Evolutionary conservation across 352 stramenopile genomes (phyloP), one percentile per base, ranked within the genome.

Genomic region (Phytophthora podocarpi): DNA sequence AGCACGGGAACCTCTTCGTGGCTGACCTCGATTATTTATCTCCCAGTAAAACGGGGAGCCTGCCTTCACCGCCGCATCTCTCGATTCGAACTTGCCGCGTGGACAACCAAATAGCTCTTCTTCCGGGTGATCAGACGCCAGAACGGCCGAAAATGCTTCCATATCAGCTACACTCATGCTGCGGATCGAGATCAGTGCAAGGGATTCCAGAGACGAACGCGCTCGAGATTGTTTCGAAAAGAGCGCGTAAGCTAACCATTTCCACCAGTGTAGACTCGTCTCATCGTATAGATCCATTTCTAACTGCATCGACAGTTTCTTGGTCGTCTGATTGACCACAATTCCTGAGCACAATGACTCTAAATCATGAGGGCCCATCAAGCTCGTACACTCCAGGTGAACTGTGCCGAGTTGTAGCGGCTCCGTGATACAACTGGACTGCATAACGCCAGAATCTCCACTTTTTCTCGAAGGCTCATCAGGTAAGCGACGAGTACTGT

Each of bases 331-430:
- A 10, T 21, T 59, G 1, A 31, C 31, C 13, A 40, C 40, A 24
- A 66, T 59, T 9, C 18, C 47, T n/a, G 57, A 66, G 34, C 37
- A 59, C 31, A 66, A n/a, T 6, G 37, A 28, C 12, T 66, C 47
- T 1, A 41, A 16, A 21, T 46, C 16, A 18, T 12, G 23, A 34
- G 13, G 28, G 18, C 11, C 15, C 39, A 36, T 35, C 20, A 47
- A 48, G 13, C 9, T 10, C 13, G 18, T 26, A 16, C 57, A 65
- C 5, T 52, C 36, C n/a, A 40, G 10, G 9, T 49, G 21, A 7
- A 64, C n/a, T 4, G 42, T 43, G 1, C 35, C 34, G 15, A 57
- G 15, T 42, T 55, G 45, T 4, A 62, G 42, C 12, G 31, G 32
- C 27, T 20, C 12, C 7, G 18, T n/a, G 11, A 12, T n/a, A 1